Percentiles rank a stretch among this genome's conserved stretches.
Evolutionary conservation across 2,329 filamentous ascomycete species (phyloP).

Genomic region (Trichoderma polysporum): DNA sequence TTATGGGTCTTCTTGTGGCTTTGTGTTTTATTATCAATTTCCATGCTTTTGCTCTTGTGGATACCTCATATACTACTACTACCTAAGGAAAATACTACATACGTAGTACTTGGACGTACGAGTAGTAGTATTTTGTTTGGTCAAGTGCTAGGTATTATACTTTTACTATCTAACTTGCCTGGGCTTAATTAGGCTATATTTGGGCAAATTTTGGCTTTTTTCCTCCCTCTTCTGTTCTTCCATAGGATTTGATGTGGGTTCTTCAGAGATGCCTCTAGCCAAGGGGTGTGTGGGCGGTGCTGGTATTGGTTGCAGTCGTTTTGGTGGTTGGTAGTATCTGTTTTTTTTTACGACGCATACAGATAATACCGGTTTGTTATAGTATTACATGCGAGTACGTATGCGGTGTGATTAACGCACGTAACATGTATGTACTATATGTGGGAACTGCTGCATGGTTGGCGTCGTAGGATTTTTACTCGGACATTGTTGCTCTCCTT

Average conservation of each 20-base stretch:
- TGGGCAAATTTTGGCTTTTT: neutral
- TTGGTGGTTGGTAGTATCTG: neutral
- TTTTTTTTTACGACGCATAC: neutral
- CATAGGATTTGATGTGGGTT: neutral
- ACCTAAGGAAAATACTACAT: no score
- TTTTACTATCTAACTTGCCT: neutral
- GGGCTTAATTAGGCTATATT: conserved; percentile 7
- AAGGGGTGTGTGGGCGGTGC: neutral
- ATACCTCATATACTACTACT: no score
- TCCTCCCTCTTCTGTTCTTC: neutral
- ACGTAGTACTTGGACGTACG: no score
- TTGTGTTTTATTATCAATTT: no score
- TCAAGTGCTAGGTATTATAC: neutral
- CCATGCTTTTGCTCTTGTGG: no score
- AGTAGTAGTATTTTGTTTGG: no score
- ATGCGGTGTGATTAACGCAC: neutral
- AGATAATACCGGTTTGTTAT: no score
- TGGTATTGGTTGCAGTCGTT: neutral
- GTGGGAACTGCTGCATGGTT: neutral
- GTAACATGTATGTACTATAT: neutral
- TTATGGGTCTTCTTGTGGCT: no score
- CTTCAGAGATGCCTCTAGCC: neutral
- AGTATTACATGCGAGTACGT: neutral
- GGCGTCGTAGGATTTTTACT: neutral
- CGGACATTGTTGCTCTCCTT: neutral